Evolutionary conservation across 495 filamentous ascomycete genomes (phyloP).

Genomic region (Lasiosphaeris hirsuta): DNA sequence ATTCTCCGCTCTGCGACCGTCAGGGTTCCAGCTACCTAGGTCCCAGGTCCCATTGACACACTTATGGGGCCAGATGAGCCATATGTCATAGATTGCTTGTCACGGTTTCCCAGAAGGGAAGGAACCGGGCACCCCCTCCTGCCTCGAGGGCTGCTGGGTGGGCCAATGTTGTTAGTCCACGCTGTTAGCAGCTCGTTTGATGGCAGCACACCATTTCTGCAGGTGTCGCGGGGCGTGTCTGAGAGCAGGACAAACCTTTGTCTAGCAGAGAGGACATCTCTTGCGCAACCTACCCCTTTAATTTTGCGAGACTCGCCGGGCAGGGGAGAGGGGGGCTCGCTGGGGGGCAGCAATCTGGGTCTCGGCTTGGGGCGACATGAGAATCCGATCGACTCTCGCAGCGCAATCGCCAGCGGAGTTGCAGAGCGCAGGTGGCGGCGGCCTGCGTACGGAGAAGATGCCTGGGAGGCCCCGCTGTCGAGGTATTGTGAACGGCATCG

Average conservation of each 20-base stretch:
- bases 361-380: constrained; percentile 7
- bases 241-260: not conserved
- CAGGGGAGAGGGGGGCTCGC: too few relatives aligned
- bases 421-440: not conserved
- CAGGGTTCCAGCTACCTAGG: constrained; percentile 10
- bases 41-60: constrained; percentile 5
- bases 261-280: not conserved
- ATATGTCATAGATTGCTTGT: constrained; percentile 12
- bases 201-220: too few relatives aligned
- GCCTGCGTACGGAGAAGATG: constrained; percentile 7
- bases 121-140: not conserved
- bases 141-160: too few relatives aligned
- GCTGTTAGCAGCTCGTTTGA: constrained; percentile 1
- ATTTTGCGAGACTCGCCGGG: constrained; percentile 6
- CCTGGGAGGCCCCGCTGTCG: constrained; percentile 7
- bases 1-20: constrained; percentile 11
- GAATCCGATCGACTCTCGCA: not conserved
- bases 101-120: constrained; percentile 9
- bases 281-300: not conserved
- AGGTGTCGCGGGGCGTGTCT: too few relatives aligned
- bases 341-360: constrained; percentile 2
- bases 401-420: too few relatives aligned
- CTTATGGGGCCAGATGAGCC: constrained; percentile 6
- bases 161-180: not conserved
- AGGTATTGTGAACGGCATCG: not conserved